phyloP scores from a whole-genome alignment of 192 early-diverging fungal genomes.

The Podochytrium sp. region DNA sequence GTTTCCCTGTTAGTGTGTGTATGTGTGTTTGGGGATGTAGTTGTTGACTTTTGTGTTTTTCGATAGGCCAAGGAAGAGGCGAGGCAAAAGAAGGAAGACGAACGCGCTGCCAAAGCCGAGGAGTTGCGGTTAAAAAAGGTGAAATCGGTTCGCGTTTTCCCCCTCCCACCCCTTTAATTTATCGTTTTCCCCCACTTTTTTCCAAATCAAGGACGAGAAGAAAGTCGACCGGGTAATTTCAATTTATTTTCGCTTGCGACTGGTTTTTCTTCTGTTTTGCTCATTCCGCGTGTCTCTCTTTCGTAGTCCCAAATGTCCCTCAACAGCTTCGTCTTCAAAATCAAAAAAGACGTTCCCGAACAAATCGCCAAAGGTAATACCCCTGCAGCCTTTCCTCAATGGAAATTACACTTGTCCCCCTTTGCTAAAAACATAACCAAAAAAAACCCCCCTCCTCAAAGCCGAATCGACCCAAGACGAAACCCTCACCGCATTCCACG shows the following conservation, averaged over 20 bases:
- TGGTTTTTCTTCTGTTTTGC: neutral
- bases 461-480: neutral
- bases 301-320: neutral
- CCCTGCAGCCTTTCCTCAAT: neutral
- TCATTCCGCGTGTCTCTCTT: no score
- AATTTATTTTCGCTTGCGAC: neutral
- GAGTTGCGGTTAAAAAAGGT: no score
- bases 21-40: neutral
- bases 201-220: neutral
- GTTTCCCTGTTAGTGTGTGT: neutral
- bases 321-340: constrained; percentile 6
- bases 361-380: neutral
- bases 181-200: neutral
- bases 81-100: constrained; percentile 7
- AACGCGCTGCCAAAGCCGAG: no score
- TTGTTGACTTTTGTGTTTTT: neutral
- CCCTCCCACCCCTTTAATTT: neutral
- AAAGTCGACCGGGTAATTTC: neutral
- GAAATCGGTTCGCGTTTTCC: no score
- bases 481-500: constrained; percentile 27
- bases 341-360: neutral
- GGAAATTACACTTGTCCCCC: neutral
- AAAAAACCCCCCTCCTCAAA: neutral
- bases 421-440: neutral
- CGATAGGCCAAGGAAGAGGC: constrained; percentile 12